Percentiles rank a stretch among this genome's conserved stretches.
These are phyloP conservation scores for Moringa oleifera DNA, from an alignment of 345 rosid species.

Conservation along the genomic window DNA sequence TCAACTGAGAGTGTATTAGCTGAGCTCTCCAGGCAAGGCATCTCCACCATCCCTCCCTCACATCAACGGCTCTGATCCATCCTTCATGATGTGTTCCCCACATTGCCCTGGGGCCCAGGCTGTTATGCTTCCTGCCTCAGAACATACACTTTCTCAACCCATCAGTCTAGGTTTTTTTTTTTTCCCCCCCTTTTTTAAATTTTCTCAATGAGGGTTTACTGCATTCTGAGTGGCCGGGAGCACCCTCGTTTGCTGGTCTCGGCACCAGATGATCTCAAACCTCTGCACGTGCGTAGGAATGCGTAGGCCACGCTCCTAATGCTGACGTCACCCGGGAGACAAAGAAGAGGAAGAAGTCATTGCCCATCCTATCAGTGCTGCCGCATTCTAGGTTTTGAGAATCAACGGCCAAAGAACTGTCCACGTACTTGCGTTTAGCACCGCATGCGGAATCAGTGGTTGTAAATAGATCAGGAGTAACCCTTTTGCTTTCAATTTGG, in stretches of 20 bases:
- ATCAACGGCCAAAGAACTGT: slow-evolving; percentile 14
- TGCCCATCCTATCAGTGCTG: background rate
- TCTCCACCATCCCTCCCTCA: slow-evolving; percentile 50
- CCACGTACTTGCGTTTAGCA: slow-evolving; percentile 19
- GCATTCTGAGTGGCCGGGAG: too few relatives aligned
- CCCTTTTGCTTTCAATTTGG: too few relatives aligned
- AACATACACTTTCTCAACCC: background rate
- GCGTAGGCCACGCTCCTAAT: too few relatives aligned
- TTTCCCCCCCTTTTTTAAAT: background rate
- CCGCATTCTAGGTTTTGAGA: background rate
- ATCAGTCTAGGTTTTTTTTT: slow-evolving; percentile 2
- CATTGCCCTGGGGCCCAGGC: slow-evolving; percentile 24
- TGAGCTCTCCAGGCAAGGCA: slow-evolving; percentile 83
- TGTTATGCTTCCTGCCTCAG: slow-evolving; percentile 1
- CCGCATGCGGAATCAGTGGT: slow-evolving; percentile 34
- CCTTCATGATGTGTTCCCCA: too few relatives aligned
- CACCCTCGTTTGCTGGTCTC: too few relatives aligned
- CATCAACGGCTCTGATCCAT: slow-evolving; percentile 27
- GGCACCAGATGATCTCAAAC: too few relatives aligned
- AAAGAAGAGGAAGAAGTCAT: background rate
- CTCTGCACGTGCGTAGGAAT: too few relatives aligned
- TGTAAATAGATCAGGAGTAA: slow-evolving; percentile 27
- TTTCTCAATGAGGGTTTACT: too few relatives aligned
- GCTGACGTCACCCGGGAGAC: too few relatives aligned
- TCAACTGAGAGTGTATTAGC: slow-evolving; percentile 67